Conservation (phyloP, 192 early-diverging fungal species). For the Spizellomyces punctatus region DNA sequence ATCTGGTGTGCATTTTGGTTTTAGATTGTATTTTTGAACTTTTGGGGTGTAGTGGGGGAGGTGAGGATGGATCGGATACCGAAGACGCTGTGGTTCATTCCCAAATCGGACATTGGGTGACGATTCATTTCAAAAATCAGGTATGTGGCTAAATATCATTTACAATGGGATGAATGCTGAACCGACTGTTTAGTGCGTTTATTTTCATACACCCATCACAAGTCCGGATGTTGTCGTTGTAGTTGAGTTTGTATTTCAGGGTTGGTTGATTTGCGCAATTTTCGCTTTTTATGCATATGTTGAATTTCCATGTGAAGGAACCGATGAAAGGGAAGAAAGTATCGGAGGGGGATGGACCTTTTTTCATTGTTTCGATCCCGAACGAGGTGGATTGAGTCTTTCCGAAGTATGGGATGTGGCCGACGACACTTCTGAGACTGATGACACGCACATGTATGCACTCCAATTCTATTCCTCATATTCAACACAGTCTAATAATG, state of each 20-base stretch:
- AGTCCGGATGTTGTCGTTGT: slow-evolving; percentile 38
- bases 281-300: neutral
- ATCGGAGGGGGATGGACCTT: slow-evolving; percentile 53
- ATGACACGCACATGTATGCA: slow-evolving; percentile 1
- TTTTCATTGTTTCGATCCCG: slow-evolving; percentile 44
- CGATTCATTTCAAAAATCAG: neutral
- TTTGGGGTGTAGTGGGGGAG: neutral
- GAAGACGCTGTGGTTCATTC: neutral
- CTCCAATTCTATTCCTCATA: too few relatives aligned
- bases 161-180: neutral
- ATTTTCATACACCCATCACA: slow-evolving; percentile 40
- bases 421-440: slow-evolving; percentile 9
- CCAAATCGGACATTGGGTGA: neutral
- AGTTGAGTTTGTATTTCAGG: slow-evolving; percentile 33
- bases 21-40: neutral
- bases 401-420: slow-evolving; percentile 25
- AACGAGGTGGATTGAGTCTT: slow-evolving; percentile 34
- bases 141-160: neutral
- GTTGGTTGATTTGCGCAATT: neutral
- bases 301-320: neutral
- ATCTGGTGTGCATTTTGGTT: neutral
- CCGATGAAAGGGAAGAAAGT: slow-evolving; percentile 5
- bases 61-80: neutral
- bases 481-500: neutral
- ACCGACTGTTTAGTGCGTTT: slow-evolving; percentile 18